A percentile compares a stretch with the other conserved stretches of the same genome.
Evolutionary conservation across 139 green algal genomes (phyloP).

Genomic region (Volvox reticuliferus): DNA sequence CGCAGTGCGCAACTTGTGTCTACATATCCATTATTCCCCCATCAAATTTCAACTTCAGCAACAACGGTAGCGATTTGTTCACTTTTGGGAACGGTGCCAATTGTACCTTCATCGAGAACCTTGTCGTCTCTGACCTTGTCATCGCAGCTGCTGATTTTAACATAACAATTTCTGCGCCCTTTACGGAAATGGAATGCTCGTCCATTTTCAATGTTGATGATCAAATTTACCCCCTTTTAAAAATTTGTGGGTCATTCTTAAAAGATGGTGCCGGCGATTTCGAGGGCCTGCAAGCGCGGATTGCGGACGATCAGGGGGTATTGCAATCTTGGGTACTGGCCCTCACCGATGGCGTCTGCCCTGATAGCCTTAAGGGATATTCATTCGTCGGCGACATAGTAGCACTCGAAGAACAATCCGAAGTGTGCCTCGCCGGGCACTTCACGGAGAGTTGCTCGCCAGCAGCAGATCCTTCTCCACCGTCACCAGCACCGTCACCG

Average conservation of each 20-base stretch:
- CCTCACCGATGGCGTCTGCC: not conserved
- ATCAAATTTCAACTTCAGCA: not conserved
- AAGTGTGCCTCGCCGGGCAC: not conserved
- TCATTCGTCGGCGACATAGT: not conserved
- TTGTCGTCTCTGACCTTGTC: not conserved
- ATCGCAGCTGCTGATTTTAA: not conserved
- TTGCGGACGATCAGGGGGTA: not conserved
- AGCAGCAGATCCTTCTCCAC: not conserved
- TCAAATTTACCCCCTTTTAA: not conserved
- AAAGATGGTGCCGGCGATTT: not conserved
- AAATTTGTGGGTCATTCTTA: not conserved
- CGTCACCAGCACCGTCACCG: not conserved
- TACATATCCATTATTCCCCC: conserved; percentile 1
- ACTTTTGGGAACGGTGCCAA: not conserved
- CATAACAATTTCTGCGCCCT: not conserved
- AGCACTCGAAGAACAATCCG: not conserved
- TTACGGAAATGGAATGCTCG: not conserved
- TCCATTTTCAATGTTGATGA: not conserved
- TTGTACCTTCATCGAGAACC: not conserved
- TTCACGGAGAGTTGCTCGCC: not conserved
- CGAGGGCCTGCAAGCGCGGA: not conserved
- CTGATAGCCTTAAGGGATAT: not conserved
- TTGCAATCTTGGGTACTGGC: not conserved
- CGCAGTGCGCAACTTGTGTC: not conserved
- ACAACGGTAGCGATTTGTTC: not conserved